Evolutionary conservation across 768 basidiomycete genomes (phyloP), one percentile per base, ranked within the genome.

Genomic region (Agrocybe pediades): DNA sequence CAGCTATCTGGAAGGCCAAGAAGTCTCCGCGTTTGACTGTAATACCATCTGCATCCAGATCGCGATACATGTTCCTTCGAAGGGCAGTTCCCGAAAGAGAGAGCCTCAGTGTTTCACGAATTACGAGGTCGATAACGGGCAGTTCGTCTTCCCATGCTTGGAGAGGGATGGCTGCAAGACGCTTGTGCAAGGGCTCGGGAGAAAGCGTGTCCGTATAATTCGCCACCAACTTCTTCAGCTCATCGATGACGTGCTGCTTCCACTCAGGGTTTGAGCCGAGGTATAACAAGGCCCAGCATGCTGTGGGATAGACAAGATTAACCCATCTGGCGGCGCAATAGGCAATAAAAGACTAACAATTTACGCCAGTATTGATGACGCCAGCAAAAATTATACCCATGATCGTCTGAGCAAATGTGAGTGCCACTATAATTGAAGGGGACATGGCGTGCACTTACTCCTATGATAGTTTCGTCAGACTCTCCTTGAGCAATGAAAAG

Each of bases 31-130:
- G 65, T n/a, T 58, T 49, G 42, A 76, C 64, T 2, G 40, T 59
- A n/a, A 60, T 63, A 4, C 64, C 66, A 0, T 59, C 63, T 5
- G 71, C 46, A 0, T 55, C 47, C 1, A 75, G 41, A 15, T 73
- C 72, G 13, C 65, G 63, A 0, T 47, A 42, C 16, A 73, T 4
- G 47, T 76, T 76, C 6, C 76, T 63, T 6, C 76, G 73, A 24
- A 77, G 55, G 9, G 62, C 53, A 0, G 72, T 63, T 1, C 55
- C 58, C 13, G 61, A 60, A 13, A 66, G 6, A 2, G 61, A 59
- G n/a, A 77, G 43, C 2, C 75, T 71, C 1, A 77, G 59, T 0
- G 75, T 77, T 54, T 78, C 75, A 3, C 73, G 70, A 17, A 75
- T 69, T 8, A 73, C 66, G 11, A 64, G 51, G 4, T 77, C 75